phyloP scores from a whole-genome alignment of 2,329 filamentous ascomycete genomes.

The Thielaviopsis musarum region DNA sequence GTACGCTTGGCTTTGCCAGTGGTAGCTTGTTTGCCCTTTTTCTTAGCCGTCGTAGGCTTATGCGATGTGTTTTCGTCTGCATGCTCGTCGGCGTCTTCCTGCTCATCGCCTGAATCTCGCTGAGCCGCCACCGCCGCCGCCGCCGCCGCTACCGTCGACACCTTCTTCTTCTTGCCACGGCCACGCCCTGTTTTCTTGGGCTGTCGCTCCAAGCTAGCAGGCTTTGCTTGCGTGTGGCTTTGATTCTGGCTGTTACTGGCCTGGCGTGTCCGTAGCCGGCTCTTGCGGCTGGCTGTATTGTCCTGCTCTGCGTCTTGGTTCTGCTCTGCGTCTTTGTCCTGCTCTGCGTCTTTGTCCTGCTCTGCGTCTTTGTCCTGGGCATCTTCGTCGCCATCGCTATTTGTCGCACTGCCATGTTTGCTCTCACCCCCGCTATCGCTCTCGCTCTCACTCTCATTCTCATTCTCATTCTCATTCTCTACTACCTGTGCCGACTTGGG shows the following conservation, averaged over 20 bases:
- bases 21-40: neutral
- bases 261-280: neutral
- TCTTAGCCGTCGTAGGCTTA: neutral
- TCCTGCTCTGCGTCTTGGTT: no score
- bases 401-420: no score
- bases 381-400: neutral
- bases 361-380: neutral
- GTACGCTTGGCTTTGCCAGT: neutral
- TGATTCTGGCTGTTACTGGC: neutral
- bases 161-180: neutral
- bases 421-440: neutral
- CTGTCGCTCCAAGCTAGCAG: neutral
- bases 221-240: neutral
- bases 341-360: neutral
- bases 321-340: no score
- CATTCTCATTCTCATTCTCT: neutral
- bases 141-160: no score
- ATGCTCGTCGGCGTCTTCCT: neutral
- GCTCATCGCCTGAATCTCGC: neutral
- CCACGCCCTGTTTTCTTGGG: neutral
- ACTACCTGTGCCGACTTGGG: slow-evolving; percentile 4
- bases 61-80: neutral
- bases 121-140: neutral
- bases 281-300: neutral
- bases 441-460: neutral